Base-by-base conservation (phyloP, 1,284 basidiomycete species). In the Sanguinoderma infundibulare region DNA sequence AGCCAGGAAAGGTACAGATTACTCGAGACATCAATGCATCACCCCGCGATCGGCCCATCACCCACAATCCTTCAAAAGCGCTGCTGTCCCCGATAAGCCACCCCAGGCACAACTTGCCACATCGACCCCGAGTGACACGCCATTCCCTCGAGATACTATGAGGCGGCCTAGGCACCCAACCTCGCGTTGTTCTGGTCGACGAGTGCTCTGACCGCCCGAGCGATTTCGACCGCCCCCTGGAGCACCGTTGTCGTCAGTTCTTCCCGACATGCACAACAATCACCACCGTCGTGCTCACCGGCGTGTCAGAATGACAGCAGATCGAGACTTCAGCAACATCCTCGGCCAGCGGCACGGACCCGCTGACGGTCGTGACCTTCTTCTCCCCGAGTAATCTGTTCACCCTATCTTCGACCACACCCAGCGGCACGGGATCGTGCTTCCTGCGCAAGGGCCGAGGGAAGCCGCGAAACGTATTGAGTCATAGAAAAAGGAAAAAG, bases 231-330 rank as follows among this genome's bases (percentile, higher is more conserved):
- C 1, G 84, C 82, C 24, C 79, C 83, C 85, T 87, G 40, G 9
- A 51, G 42, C 22, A 36, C 17, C n/a, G 10, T n/a, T 2, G 24
- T 35, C 26, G 28, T 10, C 54, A 46, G 10, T 17, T 28, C 15
- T 8, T 7, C 26, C 22, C 15, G 12, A 10, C n/a, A 22, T 22
- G 7, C 22, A 59, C 34, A 30, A 14, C n/a, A n/a, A n/a, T n/a
- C n/a, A n/a, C n/a, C n/a, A n/a, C n/a, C n/a, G 1, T 38, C 6
- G 5, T 22, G 71, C 83, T 63, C 55, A 86, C 86, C 3, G 87
- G 86, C 0, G 86, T 87, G 61, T 88, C 87, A 0, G 85, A 87
- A 67, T 88, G 87, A 58, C 84, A 84, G 57, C 87, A 88, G 32
- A 89, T 87, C 2, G 85, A 83, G 0, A 89, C 81, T 55, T 86